A percentile compares a stretch with the other conserved stretches of the same genome.
phyloP scores from a whole-genome alignment of 202 grass and related monocot genomes.

The Dendrocalamus latiflorus region DNA sequence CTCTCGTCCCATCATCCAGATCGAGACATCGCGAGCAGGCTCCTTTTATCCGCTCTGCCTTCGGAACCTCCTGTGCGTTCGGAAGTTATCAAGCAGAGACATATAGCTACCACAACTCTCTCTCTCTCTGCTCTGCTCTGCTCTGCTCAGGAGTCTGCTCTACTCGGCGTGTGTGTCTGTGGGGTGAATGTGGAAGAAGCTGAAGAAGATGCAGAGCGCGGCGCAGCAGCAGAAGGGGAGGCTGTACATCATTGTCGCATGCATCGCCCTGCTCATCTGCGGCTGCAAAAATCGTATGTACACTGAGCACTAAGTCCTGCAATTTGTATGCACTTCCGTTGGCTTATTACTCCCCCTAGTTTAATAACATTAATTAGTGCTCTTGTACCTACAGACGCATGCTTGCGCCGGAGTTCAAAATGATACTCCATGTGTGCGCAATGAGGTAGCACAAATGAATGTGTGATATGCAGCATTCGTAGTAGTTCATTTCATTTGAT shows the following conservation, averaged over 20 bases:
- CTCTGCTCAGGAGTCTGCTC: not conserved
- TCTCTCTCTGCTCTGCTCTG: not conserved
- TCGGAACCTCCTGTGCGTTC: not conserved
- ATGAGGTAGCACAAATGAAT: not conserved
- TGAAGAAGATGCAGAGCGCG: slow-evolving; percentile 45
- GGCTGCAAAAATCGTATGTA: slow-evolving; percentile 19
- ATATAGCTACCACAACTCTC: not conserved
- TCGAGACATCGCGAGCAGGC: not conserved
- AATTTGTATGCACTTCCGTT: not conserved
- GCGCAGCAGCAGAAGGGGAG: slow-evolving; percentile 57
- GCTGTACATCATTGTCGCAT: slow-evolving; percentile 59
- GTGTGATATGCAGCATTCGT: not conserved
- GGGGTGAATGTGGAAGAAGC: slow-evolving; percentile 14
- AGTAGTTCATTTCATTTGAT: not conserved
- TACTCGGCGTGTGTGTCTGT: not conserved
- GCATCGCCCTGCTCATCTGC: slow-evolving; percentile 64
- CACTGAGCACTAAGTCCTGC: not conserved
- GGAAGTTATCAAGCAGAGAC: not conserved
- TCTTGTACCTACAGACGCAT: not conserved
- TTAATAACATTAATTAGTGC: not conserved
- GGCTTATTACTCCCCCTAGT: not conserved
- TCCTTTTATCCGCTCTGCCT: not conserved
- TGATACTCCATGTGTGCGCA: no score
- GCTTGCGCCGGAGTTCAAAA: no score
- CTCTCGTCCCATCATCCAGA: not conserved